Percentiles rank a stretch among this genome's conserved stretches.
Conservation (phyloP, 441 rosid species). For the Aleurites moluccanus region DNA sequence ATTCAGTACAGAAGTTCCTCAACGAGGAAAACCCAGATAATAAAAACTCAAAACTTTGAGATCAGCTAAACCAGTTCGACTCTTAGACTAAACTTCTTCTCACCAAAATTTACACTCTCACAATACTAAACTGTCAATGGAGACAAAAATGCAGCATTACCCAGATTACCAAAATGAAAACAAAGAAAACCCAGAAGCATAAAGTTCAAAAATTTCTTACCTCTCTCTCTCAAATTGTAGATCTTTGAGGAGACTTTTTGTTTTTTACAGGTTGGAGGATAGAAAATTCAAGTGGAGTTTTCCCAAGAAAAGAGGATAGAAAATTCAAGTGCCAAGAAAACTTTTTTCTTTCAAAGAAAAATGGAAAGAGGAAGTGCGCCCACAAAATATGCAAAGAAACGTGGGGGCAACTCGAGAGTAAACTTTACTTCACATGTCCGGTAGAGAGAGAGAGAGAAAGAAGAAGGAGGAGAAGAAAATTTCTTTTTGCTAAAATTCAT, state of each 20-base stretch:
- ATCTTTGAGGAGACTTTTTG: not conserved
- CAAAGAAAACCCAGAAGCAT: conserved; percentile 13
- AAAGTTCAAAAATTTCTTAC: conserved; percentile 27
- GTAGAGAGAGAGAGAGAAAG: not conserved
- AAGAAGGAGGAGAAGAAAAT: too few relatives aligned
- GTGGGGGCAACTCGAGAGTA: conserved; percentile 42
- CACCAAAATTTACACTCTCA: not conserved
- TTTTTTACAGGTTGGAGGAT: conserved; percentile 16
- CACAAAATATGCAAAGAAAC: conserved; percentile 42
- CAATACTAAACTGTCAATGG: not conserved
- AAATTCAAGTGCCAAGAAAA: conserved; percentile 12
- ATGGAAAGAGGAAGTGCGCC: conserved; percentile 18
- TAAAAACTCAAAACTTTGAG: not conserved
- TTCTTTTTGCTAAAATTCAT: not conserved
- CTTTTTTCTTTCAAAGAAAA: not conserved
- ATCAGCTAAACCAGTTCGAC: conserved; percentile 11
- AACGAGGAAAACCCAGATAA: conserved; percentile 23
- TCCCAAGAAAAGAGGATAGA: conserved; percentile 12
- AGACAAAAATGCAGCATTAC: conserved; percentile 34
- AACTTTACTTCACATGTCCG: conserved; percentile 34
- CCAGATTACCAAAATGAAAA: conserved; percentile 24
- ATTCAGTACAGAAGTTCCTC: conserved; percentile 20
- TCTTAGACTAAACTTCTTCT: conserved; percentile 14
- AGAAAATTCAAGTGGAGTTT: not conserved
- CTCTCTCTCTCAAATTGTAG: conserved; percentile 16